Conservation (phyloP, 176 grass and related monocot species). For the Phragmites australis region DNA sequence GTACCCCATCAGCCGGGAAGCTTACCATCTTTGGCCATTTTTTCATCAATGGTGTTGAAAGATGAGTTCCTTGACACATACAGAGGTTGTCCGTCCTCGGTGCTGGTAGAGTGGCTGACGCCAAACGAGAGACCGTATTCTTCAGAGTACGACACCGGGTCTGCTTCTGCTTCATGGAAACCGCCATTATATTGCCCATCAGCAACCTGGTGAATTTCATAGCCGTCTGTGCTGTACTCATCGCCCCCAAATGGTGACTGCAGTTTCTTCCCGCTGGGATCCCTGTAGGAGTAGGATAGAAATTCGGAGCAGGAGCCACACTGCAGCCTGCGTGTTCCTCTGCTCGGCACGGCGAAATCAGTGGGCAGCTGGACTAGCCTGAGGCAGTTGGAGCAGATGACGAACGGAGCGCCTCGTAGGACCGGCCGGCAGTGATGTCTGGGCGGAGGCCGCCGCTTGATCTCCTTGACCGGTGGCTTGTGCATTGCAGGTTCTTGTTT, state of each 20-base stretch:
- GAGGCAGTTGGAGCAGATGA: slow-evolving; percentile 74
- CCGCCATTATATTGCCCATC: neutral
- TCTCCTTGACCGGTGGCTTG: slow-evolving; percentile 28
- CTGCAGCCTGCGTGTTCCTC: slow-evolving; percentile 51
- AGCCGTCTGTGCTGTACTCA: slow-evolving; percentile 42
- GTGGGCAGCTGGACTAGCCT: slow-evolving; percentile 67
- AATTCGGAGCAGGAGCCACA: slow-evolving; percentile 73
- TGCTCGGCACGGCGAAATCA: slow-evolving; percentile 55
- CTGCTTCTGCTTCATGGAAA: slow-evolving; percentile 20
- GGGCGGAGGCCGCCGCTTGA: slow-evolving; percentile 20
- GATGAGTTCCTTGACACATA: slow-evolving; percentile 76
- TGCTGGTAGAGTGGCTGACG: slow-evolving; percentile 48
- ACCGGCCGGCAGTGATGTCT: slow-evolving; percentile 71
- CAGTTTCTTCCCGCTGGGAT: slow-evolving; percentile 38
- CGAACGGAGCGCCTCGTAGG: slow-evolving; percentile 76
- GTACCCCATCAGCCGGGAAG: slow-evolving; percentile 83
- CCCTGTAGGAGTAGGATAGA: slow-evolving; percentile 71
- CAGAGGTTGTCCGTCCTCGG: slow-evolving; percentile 52
- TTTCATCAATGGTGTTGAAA: slow-evolving; percentile 45
- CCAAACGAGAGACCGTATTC: slow-evolving; percentile 52
- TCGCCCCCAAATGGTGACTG: slow-evolving; percentile 35
- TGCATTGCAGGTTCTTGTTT: slow-evolving; percentile 22
- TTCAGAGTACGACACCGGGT: slow-evolving; percentile 65
- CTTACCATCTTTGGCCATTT: slow-evolving; percentile 39
- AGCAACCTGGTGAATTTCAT: slow-evolving; percentile 22